Percentiles rank a stretch among this genome's conserved stretches.
phyloP scores from a whole-genome alignment of 2,329 filamentous ascomycete species.

The Phyllosticta citrichinensis region DNA sequence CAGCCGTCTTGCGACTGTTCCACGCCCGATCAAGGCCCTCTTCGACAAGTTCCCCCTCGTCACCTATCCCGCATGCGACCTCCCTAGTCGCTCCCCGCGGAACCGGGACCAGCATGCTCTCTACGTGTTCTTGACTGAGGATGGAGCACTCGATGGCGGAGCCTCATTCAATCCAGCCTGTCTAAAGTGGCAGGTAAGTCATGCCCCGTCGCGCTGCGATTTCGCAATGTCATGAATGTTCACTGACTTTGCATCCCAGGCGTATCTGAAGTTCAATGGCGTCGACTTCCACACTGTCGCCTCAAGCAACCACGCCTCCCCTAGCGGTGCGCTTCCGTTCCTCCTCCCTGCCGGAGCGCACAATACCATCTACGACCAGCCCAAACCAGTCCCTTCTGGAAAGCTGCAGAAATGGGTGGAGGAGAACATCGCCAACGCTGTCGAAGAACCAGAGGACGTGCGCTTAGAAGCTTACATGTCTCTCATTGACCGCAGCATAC shows the following conservation, averaged over 20 bases:
- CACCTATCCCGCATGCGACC: slow-evolving; percentile 63
- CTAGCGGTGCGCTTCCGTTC: slow-evolving; percentile 79
- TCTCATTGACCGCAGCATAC: slow-evolving; percentile 65
- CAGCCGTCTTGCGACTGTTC: slow-evolving; percentile 43
- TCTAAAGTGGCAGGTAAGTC: slow-evolving; percentile 81
- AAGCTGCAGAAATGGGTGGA: slow-evolving; percentile 61
- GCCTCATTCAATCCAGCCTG: slow-evolving; percentile 89
- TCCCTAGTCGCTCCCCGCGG: slow-evolving; percentile 53
- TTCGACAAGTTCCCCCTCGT: slow-evolving; percentile 77
- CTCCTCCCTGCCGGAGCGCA: slow-evolving; percentile 47
- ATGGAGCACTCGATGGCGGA: slow-evolving; percentile 49
- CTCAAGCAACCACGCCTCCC: slow-evolving; percentile 89
- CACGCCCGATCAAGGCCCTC: slow-evolving; percentile 65
- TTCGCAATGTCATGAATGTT: not conserved
- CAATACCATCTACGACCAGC: slow-evolving; percentile 21
- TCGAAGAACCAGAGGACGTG: slow-evolving; percentile 40
- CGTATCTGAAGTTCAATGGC: slow-evolving; percentile 68
- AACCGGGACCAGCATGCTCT: slow-evolving; percentile 47
- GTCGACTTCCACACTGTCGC: slow-evolving; percentile 57
- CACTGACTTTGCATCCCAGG: slow-evolving; percentile 40
- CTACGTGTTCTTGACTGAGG: slow-evolving; percentile 63
- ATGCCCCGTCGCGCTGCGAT: not conserved
- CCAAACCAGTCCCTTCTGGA: slow-evolving; percentile 45
- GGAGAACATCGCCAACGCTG: slow-evolving; percentile 26
- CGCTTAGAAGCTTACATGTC: slow-evolving; percentile 67